Conservation (phyloP, 2,329 filamentous ascomycete species). For the Venturiaceae sp. region DNA sequence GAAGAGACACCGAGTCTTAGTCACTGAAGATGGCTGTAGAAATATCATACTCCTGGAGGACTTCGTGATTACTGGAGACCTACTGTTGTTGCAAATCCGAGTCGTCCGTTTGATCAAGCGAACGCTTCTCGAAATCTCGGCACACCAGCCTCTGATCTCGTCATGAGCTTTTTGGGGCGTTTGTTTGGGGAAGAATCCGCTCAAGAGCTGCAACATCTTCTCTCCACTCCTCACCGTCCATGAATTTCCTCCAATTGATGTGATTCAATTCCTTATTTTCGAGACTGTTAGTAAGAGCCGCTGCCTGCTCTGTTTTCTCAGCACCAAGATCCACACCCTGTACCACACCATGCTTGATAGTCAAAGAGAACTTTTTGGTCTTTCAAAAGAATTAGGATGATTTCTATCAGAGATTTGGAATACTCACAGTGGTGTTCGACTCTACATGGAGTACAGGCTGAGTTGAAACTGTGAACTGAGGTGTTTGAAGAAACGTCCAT, state of each 20-base stretch:
- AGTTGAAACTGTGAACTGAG: slow-evolving; percentile 58
- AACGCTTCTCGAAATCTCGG: no score
- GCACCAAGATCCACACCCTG: neutral
- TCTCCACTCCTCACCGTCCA: neutral
- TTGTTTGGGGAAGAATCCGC: no score
- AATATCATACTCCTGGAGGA: no score
- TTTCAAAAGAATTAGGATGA: neutral
- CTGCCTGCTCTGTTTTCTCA: neutral
- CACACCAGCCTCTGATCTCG: no score
- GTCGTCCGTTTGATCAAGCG: no score
- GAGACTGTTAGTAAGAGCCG: neutral
- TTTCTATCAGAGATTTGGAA: neutral
- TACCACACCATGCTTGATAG: neutral
- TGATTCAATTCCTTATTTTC: neutral
- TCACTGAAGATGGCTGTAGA: no score
- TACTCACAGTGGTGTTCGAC: neutral
- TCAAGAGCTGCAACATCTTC: neutral
- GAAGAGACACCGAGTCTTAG: no score
- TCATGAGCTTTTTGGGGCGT: no score
- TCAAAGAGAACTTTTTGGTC: slow-evolving; percentile 1
- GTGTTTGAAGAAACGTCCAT: slow-evolving; percentile 82
- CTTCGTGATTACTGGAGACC: no score
- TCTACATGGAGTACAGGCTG: neutral
- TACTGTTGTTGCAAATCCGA: no score
- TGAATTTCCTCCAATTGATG: neutral